These are phyloP conservation scores for Coemansia biformis DNA, from an alignment of 192 early-diverging fungal genomes.

Conservation along the genomic window DNA sequence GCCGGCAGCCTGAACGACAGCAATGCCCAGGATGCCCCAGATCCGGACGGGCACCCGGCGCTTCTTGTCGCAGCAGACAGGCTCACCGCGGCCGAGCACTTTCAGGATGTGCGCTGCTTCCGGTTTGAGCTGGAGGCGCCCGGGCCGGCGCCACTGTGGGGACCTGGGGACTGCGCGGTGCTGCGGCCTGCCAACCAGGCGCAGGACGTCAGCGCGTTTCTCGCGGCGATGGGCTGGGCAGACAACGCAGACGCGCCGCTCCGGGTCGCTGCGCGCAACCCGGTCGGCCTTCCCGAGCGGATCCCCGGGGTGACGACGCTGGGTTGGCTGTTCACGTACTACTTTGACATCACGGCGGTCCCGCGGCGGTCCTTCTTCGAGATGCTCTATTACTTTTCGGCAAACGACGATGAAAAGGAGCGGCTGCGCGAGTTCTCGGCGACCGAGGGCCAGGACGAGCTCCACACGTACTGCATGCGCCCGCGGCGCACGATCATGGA, in stretches of 20 bases:
- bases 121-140: constrained; percentile 51
- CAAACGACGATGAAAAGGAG: constrained; percentile 62
- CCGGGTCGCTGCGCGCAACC: not conserved
- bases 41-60: not conserved
- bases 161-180: constrained; percentile 76
- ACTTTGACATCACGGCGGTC: constrained; percentile 80
- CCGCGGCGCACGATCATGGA: constrained; percentile 76
- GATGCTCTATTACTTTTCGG: constrained; percentile 74
- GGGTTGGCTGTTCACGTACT: constrained; percentile 64
- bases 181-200: constrained; percentile 69
- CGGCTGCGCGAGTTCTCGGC: constrained; percentile 76
- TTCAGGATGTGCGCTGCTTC: constrained; percentile 90
- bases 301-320: constrained; percentile 53
- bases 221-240: constrained; percentile 56
- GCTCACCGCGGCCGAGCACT: constrained; percentile 72
- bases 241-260: constrained; percentile 46
- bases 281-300: not conserved
- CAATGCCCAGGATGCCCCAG: too few relatives aligned
- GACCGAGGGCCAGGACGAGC: constrained; percentile 78
- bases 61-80: constrained; percentile 56
- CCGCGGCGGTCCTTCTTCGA: constrained; percentile 91
- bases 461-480: constrained; percentile 81
- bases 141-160: constrained; percentile 6
- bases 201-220: constrained; percentile 63
- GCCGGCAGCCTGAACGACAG: not conserved